Conservation (phyloP, 345 rosid genomes). For the Excoecaria cochinchinensis region DNA sequence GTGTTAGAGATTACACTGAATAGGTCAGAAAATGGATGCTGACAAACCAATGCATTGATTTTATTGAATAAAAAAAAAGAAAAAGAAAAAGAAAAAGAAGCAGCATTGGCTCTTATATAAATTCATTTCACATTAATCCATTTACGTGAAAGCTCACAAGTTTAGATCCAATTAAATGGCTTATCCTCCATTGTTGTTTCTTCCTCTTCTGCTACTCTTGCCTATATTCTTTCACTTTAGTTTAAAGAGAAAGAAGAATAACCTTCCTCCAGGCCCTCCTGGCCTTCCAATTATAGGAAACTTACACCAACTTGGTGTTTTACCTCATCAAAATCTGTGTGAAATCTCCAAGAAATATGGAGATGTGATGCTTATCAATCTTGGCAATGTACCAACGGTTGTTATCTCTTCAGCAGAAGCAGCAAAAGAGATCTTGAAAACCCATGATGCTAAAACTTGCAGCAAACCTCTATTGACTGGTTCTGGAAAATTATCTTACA, state of each 20-base stretch:
- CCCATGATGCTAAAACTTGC: not conserved
- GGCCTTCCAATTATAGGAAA: conserved; percentile 22
- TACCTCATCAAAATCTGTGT: conserved; percentile 8
- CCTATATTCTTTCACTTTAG: not conserved
- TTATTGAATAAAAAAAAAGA: too few species aligned
- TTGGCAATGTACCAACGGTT: conserved; percentile 10
- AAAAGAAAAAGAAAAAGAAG: too few species aligned
- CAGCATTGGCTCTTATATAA: too few species aligned
- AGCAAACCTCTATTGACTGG: conserved; percentile 1
- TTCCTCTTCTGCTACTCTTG: not conserved
- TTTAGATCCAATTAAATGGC: not conserved
- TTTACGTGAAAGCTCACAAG: too few species aligned
- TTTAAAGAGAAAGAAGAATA: not conserved
- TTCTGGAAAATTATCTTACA: conserved; percentile 6
- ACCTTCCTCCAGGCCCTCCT: conserved; percentile 13
- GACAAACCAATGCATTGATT: too few species aligned
- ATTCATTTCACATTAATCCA: too few species aligned
- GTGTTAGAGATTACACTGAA: too few species aligned
- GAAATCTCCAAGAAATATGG: conserved; percentile 21
- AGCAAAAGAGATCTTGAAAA: conserved; percentile 20
- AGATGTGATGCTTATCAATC: conserved; percentile 16
- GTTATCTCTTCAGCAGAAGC: conserved; percentile 26
- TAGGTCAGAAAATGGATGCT: too few species aligned
- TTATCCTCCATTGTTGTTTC: not conserved
- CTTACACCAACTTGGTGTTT: conserved; percentile 13